phyloP scores from a whole-genome alignment of 1,284 basidiomycete species.

The Cutaneotrichosporon sp. region DNA sequence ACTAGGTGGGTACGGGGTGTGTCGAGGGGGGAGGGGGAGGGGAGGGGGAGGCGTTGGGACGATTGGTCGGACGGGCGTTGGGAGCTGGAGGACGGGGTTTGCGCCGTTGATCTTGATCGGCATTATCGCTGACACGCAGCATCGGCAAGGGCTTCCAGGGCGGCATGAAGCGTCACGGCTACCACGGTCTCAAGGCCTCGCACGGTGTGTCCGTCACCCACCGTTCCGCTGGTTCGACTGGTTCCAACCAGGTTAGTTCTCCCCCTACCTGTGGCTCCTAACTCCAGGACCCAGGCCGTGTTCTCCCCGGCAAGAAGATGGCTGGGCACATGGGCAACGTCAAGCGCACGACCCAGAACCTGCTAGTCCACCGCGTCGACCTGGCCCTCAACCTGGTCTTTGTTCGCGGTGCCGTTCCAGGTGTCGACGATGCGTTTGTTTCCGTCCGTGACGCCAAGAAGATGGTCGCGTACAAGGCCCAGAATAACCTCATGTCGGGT shows the following conservation, averaged over 20 bases:
- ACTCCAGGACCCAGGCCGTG: conserved; percentile 80
- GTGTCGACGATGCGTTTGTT: conserved; percentile 59
- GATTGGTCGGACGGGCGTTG: no score
- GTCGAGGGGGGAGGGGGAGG: neutral
- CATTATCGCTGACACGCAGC: conserved; percentile 55
- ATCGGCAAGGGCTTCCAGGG: conserved; percentile 98
- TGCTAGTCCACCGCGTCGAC: conserved; percentile 86
- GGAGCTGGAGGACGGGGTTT: no score
- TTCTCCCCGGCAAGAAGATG: conserved; percentile 98
- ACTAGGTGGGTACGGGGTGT: conserved; percentile 67
- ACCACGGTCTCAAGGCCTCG: conserved; percentile 85
- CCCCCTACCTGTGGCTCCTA: neutral
- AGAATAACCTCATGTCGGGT: conserved; percentile 62
- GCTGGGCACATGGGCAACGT: conserved; percentile 87
- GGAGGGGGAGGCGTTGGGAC: neutral
- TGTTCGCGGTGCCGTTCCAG: conserved; percentile 64
- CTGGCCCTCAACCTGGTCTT: conserved; percentile 80
- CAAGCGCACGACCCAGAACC: conserved; percentile 82
- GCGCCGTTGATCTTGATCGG: no score
- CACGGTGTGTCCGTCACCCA: conserved; percentile 97
- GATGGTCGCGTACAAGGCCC: conserved; percentile 65
- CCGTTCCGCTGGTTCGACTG: conserved; percentile 88
- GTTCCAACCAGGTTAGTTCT: conserved; percentile 81
- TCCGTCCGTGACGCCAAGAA: conserved; percentile 80
- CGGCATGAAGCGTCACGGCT: conserved; percentile 95